These are phyloP conservation scores for Strobilomyces echinocephalus DNA, from an alignment of 768 basidiomycete species.

Conservation along the genomic window DNA sequence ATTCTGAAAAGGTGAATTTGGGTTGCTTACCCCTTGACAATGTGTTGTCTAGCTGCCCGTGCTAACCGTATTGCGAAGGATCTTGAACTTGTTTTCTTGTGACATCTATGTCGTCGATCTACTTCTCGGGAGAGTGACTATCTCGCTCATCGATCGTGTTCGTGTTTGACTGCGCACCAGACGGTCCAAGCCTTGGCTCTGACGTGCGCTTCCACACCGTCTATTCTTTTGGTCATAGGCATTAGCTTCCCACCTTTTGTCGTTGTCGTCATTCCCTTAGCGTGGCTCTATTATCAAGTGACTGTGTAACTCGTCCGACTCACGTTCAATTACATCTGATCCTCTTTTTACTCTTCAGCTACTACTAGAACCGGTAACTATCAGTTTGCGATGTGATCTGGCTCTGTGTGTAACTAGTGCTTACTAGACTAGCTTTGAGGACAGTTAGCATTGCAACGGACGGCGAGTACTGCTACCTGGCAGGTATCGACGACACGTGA, in stretches of 20 bases:
- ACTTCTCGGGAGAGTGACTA: conserved; percentile 57
- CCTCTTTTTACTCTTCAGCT: conserved; percentile 43
- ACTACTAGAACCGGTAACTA: too few relatives aligned
- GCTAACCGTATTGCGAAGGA: conserved; percentile 37
- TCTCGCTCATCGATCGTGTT: fast-evolving
- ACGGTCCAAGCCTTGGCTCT: conserved; percentile 67
- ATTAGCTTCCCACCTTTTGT: conserved; percentile 80
- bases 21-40: too few relatives aligned
- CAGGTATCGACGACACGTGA: too few relatives aligned
- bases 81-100: conserved; percentile 87
- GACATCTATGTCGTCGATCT: conserved; percentile 87
- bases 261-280: conserved; percentile 67
- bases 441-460: too few relatives aligned
- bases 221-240: conserved; percentile 70
- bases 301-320: conserved; percentile 54
- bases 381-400: too few relatives aligned
- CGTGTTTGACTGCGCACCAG: conserved; percentile 16
- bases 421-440: too few relatives aligned
- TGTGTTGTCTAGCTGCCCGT: background rate
- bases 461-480: too few relatives aligned
- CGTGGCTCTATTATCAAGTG: conserved; percentile 74
- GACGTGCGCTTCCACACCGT: conserved; percentile 54
- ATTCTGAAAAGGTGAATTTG: too few relatives aligned
- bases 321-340: background rate
- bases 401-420: too few relatives aligned